A percentile compares a stretch with the other conserved stretches of the same genome.
Evolutionary conservation across 2,329 filamentous ascomycete species (phyloP).

Genomic region (Albophoma yamanashiensis): DNA sequence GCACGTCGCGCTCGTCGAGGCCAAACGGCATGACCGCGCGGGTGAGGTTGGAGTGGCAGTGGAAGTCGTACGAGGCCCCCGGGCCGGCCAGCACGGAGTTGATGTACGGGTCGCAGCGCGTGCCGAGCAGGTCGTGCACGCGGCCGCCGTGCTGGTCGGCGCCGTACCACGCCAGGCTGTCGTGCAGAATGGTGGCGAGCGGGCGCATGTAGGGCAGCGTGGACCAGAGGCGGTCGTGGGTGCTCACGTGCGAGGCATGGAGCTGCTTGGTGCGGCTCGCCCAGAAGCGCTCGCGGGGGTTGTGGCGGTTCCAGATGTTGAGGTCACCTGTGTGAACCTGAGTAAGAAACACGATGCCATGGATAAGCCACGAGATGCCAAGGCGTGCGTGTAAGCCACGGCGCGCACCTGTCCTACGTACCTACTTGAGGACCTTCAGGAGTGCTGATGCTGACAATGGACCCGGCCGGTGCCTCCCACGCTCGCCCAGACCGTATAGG

Average conservation of each 20-base stretch:
- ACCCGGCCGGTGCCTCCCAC: conserved; percentile 59
- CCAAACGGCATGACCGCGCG: conserved; percentile 61
- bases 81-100: conserved; percentile 58
- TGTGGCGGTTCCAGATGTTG: conserved; percentile 69
- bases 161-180: conserved; percentile 54
- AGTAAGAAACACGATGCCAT: neutral
- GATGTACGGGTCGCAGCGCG: conserved; percentile 77
- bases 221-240: conserved; percentile 67
- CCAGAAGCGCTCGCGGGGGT: conserved; percentile 76
- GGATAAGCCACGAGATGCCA: neutral
- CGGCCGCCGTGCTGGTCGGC: conserved; percentile 52
- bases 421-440: conserved; percentile 68
- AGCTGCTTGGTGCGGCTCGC: conserved; percentile 68
- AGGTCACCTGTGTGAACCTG: conserved; percentile 46
- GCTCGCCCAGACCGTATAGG: conserved; percentile 65
- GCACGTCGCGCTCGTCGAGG: conserved; percentile 62
- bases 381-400: neutral
- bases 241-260: conserved; percentile 63
- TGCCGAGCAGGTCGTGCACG: conserved; percentile 72
- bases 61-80: conserved; percentile 58
- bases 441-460: conserved; percentile 63
- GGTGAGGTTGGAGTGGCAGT: conserved; percentile 75
- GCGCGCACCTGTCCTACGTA: conserved; percentile 14
- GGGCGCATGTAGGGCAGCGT: conserved; percentile 68
- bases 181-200: conserved; percentile 57